Conservation (phyloP, 345 rosid genomes). For the Arabis hirsuta region DNA sequence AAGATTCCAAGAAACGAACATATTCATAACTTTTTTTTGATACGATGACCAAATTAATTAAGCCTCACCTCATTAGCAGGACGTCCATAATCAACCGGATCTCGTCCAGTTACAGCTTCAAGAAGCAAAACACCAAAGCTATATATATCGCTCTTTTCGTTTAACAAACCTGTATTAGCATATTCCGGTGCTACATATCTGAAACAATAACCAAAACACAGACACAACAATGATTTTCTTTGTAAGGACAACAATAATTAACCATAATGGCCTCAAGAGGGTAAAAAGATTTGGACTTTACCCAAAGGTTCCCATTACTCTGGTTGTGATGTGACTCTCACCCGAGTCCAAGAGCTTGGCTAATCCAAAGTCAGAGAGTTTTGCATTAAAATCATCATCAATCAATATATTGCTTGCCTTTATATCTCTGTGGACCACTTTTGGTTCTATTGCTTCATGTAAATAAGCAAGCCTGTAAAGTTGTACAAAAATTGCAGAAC, state of each 20-base stretch:
- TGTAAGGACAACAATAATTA: constrained; percentile 28
- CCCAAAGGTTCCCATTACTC: constrained; percentile 99
- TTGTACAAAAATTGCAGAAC: constrained; percentile 27
- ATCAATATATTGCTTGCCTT: constrained; percentile 96
- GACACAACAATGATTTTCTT: constrained; percentile 7
- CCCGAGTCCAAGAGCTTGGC: constrained; percentile 91
- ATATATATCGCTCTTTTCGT: constrained; percentile 94
- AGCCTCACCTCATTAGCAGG: constrained; percentile 78
- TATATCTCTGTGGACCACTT: constrained; percentile 94
- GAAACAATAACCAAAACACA: constrained; percentile 37
- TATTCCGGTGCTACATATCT: constrained; percentile 99
- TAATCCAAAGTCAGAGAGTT: constrained; percentile 97
- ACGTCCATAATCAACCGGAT: constrained; percentile 92
- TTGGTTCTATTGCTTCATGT: constrained; percentile 99
- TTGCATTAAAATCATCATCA: constrained; percentile 79
- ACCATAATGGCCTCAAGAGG: constrained; percentile 22
- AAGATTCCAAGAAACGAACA: background rate
- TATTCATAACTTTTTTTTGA: background rate
- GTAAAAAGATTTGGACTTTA: constrained; percentile 42
- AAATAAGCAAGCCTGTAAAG: constrained; percentile 85
- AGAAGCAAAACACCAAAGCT: constrained; percentile 95
- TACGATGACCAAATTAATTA: background rate
- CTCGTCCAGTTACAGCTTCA: constrained; percentile 92
- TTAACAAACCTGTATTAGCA: constrained; percentile 89
- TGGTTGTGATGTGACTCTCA: constrained; percentile 91